Base-by-base conservation (phyloP, 179 eudicot genomes). In the Beta lomatogona region DNA sequence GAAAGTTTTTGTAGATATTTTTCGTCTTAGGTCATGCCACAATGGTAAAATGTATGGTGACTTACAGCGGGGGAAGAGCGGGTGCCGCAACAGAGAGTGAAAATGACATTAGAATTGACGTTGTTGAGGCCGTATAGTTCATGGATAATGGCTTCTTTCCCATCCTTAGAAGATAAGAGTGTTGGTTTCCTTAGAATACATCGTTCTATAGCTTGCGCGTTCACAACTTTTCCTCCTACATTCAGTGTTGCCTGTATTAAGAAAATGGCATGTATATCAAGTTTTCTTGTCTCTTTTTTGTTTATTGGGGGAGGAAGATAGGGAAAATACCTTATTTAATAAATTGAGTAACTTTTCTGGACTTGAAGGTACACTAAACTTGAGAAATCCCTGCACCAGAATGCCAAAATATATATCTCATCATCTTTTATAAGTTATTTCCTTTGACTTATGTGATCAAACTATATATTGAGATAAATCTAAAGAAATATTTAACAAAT, bases 11-110 rank as follows among this genome's bases (percentile, higher is more conserved):
- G 41, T 36, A 36, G 41, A 36, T 0, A 36, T 0, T 36, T 1
- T 36, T 36, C 41, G 41, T 36, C 41, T 36, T 63, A n/a, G 31
- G 36, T 3, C 4, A n/a, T 3, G 14, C 2, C 5, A n/a, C 36
- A 63, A 22, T 63, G 41, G 41, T 36, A 36, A 36, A 36, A 36
- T 36, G 41, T 0, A 0, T 36, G 41, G 3, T 19, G 15, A 76
- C 96, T 87, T 90, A 95, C 99, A 19, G 93, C 97, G 0, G 99
- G 99, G 28, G 99, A 95, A 83, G 99, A 95, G 21, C 94, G 95
- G 3, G 98, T 93, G 36, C 99, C 99, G 80, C 94, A 93, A 60
- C 95, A 92, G 71, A 95, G 76, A 10, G 94, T 91, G 66, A 94
- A 95, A 25, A 86, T 91, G 65, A 89, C 88, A 64, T 94, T 95